These are phyloP conservation scores for Naumovozyma castellii DNA, from an alignment of 805 yeast species.

Conservation along the genomic window DNA sequence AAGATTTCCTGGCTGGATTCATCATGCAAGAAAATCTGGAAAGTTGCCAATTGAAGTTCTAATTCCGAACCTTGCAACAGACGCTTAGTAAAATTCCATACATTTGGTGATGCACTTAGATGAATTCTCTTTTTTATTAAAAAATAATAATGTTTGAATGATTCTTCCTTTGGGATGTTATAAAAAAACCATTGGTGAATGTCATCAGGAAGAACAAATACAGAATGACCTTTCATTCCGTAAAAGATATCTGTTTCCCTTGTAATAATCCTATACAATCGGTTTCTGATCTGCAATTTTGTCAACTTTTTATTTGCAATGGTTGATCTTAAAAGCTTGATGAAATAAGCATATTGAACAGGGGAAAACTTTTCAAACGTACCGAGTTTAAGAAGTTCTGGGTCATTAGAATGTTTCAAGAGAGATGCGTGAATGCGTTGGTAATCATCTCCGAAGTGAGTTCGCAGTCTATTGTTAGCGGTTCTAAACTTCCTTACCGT, in stretches of 20 bases:
- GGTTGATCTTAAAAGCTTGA: not conserved
- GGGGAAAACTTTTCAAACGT: not conserved
- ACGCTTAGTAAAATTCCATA: slow-evolving; percentile 8
- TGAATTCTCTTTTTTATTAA: slow-evolving; percentile 18
- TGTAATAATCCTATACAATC: slow-evolving; percentile 14
- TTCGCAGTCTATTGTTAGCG: not conserved
- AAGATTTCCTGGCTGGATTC: slow-evolving; percentile 5
- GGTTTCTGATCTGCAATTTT: slow-evolving; percentile 5
- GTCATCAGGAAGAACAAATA: slow-evolving; percentile 13
- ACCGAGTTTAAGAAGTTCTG: not conserved
- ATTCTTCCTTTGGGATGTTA: slow-evolving; percentile 10
- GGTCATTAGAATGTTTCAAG: not conserved
- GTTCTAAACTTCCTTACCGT: not conserved
- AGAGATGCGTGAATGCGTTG: not conserved
- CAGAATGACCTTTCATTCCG: slow-evolving; percentile 3
- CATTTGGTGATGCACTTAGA: slow-evolving; percentile 11
- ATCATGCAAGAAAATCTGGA: slow-evolving; percentile 18
- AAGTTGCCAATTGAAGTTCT: slow-evolving; percentile 21
- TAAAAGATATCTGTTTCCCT: slow-evolving; percentile 15
- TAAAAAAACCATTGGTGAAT: slow-evolving; percentile 25
- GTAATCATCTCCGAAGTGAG: not conserved
- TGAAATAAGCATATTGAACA: slow-evolving; percentile 1
- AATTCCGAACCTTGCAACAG: slow-evolving; percentile 23
- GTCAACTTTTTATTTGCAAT: not conserved
- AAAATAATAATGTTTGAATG: slow-evolving; percentile 18